Base-by-base conservation (phyloP, 1,284 basidiomycete species). In the Earliella scabrosa region DNA sequence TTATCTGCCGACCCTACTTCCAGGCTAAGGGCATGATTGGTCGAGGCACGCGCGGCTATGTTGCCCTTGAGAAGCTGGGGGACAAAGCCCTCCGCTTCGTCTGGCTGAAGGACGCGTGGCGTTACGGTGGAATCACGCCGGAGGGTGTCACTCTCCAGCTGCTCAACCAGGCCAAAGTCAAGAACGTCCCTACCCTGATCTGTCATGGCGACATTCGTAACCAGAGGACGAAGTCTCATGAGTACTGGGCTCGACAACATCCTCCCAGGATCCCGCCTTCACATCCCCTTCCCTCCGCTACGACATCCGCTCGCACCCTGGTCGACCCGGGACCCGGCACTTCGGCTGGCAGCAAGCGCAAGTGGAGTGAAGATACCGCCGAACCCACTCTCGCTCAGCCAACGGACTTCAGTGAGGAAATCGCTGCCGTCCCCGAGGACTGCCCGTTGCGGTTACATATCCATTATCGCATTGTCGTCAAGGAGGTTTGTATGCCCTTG, bases 401-500 rank as follows among this genome's bases (percentile, higher is more conserved):
- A 20, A 23, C 3, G 24, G 43, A 16, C 26, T n/a, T 29, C 43
- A 20, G 32, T 27, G 23, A 11, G 32, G 13, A 14, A 6, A 18
- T 10, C 10, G 6, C n/a, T 21, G 13, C 26, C 16, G n/a, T 18
- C 18, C 27, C 11, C n/a, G 44, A 32, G 11, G 46, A 43, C 7
- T 35, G 31, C 29, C 27, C 45, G 2, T 26, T 47, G 1, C 45
- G 50, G 1, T 38, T 16, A 0, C 49, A 41, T 16, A 35, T 14
- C 27, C 54, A 56, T 20, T 56, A 56, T 32, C 54, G 54, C n/a
- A 13, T 65, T 52, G 57, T 65, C 45, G n/a, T 55, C 4, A 31
- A 62, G 45, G 24, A 66, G 44, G 48, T 66, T 38, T 24, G 59
- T 56, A 23, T 61, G 54, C 45, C 60, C 39, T 43, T 63, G 3